These are phyloP conservation scores for Poteriospumella lacustris DNA, from an alignment of 108 stramenopile genomes.

Conservation along the genomic window DNA sequence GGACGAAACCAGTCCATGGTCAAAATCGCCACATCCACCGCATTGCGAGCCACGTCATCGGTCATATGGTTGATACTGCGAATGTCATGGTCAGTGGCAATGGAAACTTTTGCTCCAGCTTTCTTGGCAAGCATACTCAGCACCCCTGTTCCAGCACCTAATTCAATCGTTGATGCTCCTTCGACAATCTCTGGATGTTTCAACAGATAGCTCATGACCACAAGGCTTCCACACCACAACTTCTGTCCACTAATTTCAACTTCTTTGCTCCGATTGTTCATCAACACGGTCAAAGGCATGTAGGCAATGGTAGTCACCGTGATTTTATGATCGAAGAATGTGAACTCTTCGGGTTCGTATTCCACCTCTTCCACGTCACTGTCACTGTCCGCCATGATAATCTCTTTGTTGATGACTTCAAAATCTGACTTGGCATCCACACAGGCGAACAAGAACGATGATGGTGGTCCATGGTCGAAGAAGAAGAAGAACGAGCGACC, in stretches of 20 bases:
- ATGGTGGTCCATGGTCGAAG: no score
- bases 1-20: constrained; percentile 14
- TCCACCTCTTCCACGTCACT: constrained; percentile 26
- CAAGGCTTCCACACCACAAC: constrained; percentile 19
- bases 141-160: constrained; percentile 32
- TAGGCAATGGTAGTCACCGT: constrained; percentile 12
- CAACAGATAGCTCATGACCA: neutral
- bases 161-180: neutral
- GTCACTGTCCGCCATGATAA: constrained; percentile 21
- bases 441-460: no score
- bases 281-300: neutral
- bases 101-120: neutral
- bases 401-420: neutral
- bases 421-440: no score
- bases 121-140: neutral
- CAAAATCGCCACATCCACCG: neutral
- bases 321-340: neutral
- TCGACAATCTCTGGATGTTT: neutral
- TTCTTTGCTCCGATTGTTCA: constrained; percentile 10
- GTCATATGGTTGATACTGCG: neutral
- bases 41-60: neutral
- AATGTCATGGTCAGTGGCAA: constrained; percentile 8
- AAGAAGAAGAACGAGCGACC: no score
- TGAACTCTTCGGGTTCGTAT: constrained; percentile 3
- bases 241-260: constrained; percentile 31